phyloP scores from a whole-genome alignment of 192 early-diverging fungal genomes.

The Coemansia sp. region DNA sequence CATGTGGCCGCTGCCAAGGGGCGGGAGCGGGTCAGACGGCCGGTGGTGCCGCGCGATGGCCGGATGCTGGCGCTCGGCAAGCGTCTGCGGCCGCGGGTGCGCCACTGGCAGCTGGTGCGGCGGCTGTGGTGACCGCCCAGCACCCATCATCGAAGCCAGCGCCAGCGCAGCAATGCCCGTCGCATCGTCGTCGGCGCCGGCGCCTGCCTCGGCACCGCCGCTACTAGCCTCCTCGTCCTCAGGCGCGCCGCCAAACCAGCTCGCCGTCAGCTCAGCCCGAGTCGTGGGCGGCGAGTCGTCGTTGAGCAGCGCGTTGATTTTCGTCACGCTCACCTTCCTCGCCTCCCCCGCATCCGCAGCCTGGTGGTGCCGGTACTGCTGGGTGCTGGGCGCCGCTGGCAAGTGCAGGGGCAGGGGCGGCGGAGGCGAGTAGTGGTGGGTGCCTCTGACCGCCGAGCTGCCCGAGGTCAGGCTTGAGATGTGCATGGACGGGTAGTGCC shows the following conservation, averaged over 20 bases:
- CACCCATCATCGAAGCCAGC: conserved; percentile 53
- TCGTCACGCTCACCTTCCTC: conserved; percentile 29
- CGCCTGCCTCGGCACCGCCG: background rate
- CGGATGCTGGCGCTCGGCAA: conserved; percentile 10
- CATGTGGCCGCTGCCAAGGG: background rate
- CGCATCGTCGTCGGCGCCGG: conserved; percentile 45
- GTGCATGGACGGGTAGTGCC: conserved; percentile 13
- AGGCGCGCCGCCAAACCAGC: conserved; percentile 26
- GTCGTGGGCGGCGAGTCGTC: conserved; percentile 17
- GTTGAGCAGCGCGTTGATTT: conserved; percentile 49
- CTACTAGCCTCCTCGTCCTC: background rate
- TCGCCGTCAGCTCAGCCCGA: background rate
- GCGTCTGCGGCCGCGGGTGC: conserved; percentile 11
- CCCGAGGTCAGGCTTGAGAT: conserved; percentile 26
- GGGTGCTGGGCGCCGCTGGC: background rate
- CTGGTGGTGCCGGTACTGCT: background rate
- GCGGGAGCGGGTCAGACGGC: background rate
- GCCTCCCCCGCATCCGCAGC: conserved; percentile 14
- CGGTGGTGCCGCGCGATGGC: background rate
- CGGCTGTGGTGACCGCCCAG: conserved; percentile 1
- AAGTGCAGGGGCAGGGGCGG: background rate
- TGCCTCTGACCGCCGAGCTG: background rate
- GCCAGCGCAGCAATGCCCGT: conserved; percentile 53
- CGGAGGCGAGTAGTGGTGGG: background rate
- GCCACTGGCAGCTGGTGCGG: background rate